Evolutionary conservation across 768 basidiomycete genomes (phyloP), one percentile per base, ranked within the genome.

Genomic region (Solioccasus polychromus): DNA sequence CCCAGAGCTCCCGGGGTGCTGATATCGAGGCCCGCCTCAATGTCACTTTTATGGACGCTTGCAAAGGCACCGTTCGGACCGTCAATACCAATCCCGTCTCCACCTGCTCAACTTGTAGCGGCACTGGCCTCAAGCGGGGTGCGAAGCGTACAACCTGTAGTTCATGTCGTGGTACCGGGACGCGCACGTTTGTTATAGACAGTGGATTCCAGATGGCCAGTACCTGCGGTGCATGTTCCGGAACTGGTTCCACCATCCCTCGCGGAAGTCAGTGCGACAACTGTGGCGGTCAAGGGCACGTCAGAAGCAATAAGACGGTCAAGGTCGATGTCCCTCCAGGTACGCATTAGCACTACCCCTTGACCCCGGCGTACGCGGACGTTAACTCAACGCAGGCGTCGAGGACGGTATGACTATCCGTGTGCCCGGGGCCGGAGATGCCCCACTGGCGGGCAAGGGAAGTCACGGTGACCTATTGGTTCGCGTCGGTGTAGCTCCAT

Each of bases 121-220:
- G 92, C 11, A 80, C 76, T 55, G 96, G 96, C 8, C 67, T 99
- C 61, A 96, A 88, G 68, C 68, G 80, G 18, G 95, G 95, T 25
- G 82, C 88, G 28, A 88, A 93, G 69, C 77, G 88, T 55, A 75
- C 79, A 39, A 79, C 82, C 23, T 99, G 96, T 68, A 60, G 71
- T 40, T 68, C 83, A 28, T 99, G 96, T 68, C 76, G 82, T 47
- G 96, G 96, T 45, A 77, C 88, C 19, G 96, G 96, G 35, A 82
- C 85, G 28, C 80, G 84, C 64, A 90, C 92, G 15, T 97, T 89
- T 66, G 83, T 91, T 42, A 79, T 99, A 59, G 84, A 91, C 60
- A 85, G 78, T 63, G 96, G 96, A 15, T 98, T 99, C 80, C 89
- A 92, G 63, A 94, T 99, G 92, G 84, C 92, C 19, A 89, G 83